Evolutionary conservation across 1,284 basidiomycete species (phyloP).

Genomic region (Heterobasidion parviporum): DNA sequence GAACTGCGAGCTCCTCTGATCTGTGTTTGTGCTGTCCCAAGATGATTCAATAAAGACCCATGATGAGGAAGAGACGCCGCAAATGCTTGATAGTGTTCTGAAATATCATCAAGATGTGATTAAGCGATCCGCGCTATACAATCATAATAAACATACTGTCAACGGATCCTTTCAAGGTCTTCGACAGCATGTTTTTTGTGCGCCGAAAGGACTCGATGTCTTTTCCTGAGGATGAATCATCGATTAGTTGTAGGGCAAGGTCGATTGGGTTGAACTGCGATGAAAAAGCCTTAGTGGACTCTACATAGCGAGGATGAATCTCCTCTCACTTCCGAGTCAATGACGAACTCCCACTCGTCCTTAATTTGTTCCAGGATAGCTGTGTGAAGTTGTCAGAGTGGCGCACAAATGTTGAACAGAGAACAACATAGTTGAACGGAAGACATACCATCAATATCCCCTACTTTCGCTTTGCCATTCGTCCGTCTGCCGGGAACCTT

Average conservation of each 20-base stretch:
- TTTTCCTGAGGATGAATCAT: slow-evolving; percentile 61
- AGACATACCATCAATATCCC: slow-evolving; percentile 69
- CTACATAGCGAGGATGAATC: slow-evolving; percentile 1
- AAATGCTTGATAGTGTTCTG: slow-evolving; percentile 88
- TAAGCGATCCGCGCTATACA: neutral
- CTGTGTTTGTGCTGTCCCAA: slow-evolving; percentile 66
- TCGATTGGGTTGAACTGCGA: slow-evolving; percentile 86
- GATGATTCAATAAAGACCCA: slow-evolving; percentile 62
- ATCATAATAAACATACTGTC: slow-evolving; percentile 50
- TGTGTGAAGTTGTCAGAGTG: slow-evolving; percentile 19
- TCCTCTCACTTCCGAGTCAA: slow-evolving; percentile 69
- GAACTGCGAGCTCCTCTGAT: slow-evolving; percentile 63
- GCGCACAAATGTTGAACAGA: slow-evolving; percentile 3
- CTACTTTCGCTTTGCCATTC: slow-evolving; percentile 47
- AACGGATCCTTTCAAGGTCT: slow-evolving; percentile 75
- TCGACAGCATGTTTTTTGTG: slow-evolving; percentile 70
- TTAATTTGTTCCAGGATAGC: slow-evolving; percentile 80
- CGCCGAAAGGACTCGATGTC: slow-evolving; percentile 68
- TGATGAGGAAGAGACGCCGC: slow-evolving; percentile 88
- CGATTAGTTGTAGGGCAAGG: slow-evolving; percentile 79
- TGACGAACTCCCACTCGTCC: slow-evolving; percentile 86
- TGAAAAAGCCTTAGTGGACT: neutral
- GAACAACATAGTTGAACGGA: neutral
- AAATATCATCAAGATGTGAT: slow-evolving; percentile 4
- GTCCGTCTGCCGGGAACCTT: slow-evolving; percentile 49